Base-by-base conservation (phyloP, 768 basidiomycete genomes). In the Thelephora ganbajun region DNA sequence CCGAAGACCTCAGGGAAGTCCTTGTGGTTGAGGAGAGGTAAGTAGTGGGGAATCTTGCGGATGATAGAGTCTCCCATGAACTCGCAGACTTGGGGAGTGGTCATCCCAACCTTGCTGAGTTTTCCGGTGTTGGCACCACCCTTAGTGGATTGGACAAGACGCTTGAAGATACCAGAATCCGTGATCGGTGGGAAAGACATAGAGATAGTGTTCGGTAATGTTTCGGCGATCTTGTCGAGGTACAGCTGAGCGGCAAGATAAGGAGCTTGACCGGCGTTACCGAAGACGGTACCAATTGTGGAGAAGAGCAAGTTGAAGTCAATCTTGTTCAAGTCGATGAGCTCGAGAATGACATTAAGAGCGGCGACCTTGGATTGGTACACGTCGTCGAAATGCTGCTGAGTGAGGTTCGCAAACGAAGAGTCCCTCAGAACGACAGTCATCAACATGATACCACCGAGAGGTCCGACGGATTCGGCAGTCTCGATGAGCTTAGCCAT, bases 281-380 rank as follows among this genome's bases (percentile, higher is more conserved):
- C 63, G 20, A 65, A 65, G 0, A 65, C 57, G 5, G 64, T 61
- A 2, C 60, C 57, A 18, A 63, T 60, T 0, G 63, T 64, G 5
- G 64, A 65, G 52, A 65, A 65, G 41, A 63, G 50, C 11, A 65
- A 41, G 5, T 64, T 51, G 42, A 66, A 65, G 41, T 65, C 63
- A 22, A 66, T 49, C 13, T 47, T 51, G 22, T 39, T 41, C 5
- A 51, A 48, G 47, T 58, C 51, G 5, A 51, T 44, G 13, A 50
- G 43, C n/a, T 50, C 48, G 13, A 48, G 39, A 6, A 59, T 44
- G 18, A 49, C 53, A 3, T 57, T 53, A 19, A 58, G 50, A 14
- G 53, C 58, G 6, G 48, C 44, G 6, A 57, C 53, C 47, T 59
- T 59, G 2, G 56, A 50, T 19, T 49, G 45, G 45, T 55, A 59